phyloP scores from a whole-genome alignment of 306 rosid genomes.

The Urtica urens region DNA sequence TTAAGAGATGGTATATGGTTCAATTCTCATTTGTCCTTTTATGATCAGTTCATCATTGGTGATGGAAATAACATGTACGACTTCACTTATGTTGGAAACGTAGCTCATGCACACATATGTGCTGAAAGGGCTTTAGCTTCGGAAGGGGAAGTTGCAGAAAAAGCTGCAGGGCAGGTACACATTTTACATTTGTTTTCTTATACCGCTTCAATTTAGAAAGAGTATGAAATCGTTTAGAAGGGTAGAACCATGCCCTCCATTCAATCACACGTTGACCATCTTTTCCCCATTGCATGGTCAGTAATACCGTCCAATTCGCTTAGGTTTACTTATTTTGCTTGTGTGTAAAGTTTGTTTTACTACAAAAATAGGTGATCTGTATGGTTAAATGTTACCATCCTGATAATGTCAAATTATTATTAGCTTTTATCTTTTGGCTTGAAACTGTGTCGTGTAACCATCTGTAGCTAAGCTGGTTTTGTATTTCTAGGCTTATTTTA shows the following conservation, averaged over 20 bases:
- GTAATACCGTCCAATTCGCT: too few relatives aligned
- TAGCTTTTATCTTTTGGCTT: too few relatives aligned
- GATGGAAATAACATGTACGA: conserved; percentile 76
- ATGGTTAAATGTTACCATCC: too few relatives aligned
- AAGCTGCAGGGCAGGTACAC: conserved; percentile 81
- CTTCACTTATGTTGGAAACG: conserved; percentile 92
- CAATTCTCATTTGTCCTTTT: neutral
- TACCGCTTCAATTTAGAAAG: too few relatives aligned
- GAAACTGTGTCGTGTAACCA: too few relatives aligned
- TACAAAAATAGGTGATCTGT: too few relatives aligned
- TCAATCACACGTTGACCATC: neutral
- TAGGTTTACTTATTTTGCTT: too few relatives aligned
- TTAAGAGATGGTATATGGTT: too few relatives aligned
- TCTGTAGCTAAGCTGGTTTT: conserved; percentile 12
- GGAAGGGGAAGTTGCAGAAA: conserved; percentile 49
- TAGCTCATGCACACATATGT: conserved; percentile 89
- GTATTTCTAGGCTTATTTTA: conserved; percentile 83
- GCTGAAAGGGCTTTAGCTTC: conserved; percentile 88
- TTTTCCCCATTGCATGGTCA: neutral
- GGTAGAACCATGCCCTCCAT: neutral
- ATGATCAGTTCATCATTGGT: conserved; percentile 77
- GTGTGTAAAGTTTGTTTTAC: neutral
- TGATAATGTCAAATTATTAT: too few relatives aligned
- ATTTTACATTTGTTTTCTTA: neutral
- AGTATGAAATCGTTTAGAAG: too few relatives aligned